These are phyloP conservation scores for Skeletonema potamos DNA, from an alignment of 108 stramenopile genomes.

Conservation along the genomic window DNA sequence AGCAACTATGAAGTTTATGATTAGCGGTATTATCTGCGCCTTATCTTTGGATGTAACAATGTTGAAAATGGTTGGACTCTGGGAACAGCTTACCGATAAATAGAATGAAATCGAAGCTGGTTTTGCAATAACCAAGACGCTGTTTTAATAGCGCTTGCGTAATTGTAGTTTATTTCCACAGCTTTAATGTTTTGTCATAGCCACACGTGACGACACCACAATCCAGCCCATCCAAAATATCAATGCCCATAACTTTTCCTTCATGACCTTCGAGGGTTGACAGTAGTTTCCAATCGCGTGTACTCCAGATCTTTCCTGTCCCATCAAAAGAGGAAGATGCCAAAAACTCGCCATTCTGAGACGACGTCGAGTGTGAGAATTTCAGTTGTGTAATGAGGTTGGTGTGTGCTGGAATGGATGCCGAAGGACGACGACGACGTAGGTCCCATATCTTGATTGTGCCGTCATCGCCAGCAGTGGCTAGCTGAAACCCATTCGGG, in stretches of 20 bases:
- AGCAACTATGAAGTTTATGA: neutral
- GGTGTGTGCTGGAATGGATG: constrained; percentile 94
- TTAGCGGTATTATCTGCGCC: neutral
- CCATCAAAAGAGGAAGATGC: constrained; percentile 94
- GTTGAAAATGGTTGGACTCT: neutral
- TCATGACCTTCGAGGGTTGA: constrained; percentile 91
- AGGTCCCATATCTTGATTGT: constrained; percentile 95
- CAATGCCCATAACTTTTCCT: constrained; percentile 93
- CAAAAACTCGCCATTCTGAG: constrained; percentile 79
- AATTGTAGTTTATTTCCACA: constrained; percentile 63
- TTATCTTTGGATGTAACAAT: neutral
- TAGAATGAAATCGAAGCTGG: neutral
- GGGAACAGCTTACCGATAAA: neutral
- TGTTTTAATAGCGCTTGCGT: neutral
- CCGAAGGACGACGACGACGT: constrained; percentile 71
- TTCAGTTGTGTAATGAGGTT: constrained; percentile 87
- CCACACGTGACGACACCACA: constrained; percentile 75
- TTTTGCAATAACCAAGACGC: neutral
- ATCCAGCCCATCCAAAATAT: constrained; percentile 52
- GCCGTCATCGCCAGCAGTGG: constrained; percentile 94
- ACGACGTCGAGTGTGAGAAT: constrained; percentile 56
- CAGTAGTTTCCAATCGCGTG: constrained; percentile 86
- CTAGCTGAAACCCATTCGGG: constrained; percentile 93
- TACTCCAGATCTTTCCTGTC: constrained; percentile 88
- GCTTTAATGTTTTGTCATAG: constrained; percentile 88